These are phyloP conservation scores for Leptodermis oblonga DNA, from an alignment of 257 asterid genomes.

Conservation along the genomic window DNA sequence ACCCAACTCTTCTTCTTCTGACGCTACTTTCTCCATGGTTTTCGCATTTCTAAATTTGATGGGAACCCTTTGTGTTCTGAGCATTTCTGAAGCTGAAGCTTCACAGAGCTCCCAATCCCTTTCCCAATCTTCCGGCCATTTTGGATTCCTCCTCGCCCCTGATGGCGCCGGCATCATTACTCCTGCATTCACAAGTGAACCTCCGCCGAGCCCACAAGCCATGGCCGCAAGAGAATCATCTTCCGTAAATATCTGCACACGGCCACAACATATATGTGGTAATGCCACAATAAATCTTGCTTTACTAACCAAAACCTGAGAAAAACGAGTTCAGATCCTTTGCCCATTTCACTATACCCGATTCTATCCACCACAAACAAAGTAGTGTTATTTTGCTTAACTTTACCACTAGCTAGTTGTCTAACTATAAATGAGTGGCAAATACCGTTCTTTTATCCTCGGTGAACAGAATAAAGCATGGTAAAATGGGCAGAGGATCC, in stretches of 20 bases:
- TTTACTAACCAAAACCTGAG: background rate
- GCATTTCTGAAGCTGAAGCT: constrained; percentile 42
- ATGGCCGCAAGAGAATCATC: constrained; percentile 45
- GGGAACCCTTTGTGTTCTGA: constrained; percentile 36
- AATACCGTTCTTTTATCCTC: too few species aligned
- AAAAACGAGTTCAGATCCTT: too few species aligned
- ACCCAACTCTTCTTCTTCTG: constrained; percentile 22
- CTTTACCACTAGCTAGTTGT: background rate
- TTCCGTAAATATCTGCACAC: constrained; percentile 31
- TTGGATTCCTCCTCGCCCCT: constrained; percentile 36
- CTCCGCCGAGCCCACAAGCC: constrained; percentile 60
- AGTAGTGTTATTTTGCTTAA: too few species aligned
- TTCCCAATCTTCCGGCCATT: constrained; percentile 57
- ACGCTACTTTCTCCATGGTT: constrained; percentile 31
- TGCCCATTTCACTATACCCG: too few species aligned
- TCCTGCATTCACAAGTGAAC: constrained; percentile 56
- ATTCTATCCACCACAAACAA: too few species aligned
- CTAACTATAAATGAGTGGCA: background rate
- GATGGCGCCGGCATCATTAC: constrained; percentile 38
- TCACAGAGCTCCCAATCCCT: constrained; percentile 49
- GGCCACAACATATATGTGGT: too few species aligned
- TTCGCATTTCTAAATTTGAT: constrained; percentile 32
- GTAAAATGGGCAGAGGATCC: too few species aligned
- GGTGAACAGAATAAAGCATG: too few species aligned
- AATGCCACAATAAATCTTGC: background rate